A percentile compares a stretch with the other conserved stretches of the same genome.
Conservation (phyloP, 441 rosid species). For the Geranium incanum region DNA sequence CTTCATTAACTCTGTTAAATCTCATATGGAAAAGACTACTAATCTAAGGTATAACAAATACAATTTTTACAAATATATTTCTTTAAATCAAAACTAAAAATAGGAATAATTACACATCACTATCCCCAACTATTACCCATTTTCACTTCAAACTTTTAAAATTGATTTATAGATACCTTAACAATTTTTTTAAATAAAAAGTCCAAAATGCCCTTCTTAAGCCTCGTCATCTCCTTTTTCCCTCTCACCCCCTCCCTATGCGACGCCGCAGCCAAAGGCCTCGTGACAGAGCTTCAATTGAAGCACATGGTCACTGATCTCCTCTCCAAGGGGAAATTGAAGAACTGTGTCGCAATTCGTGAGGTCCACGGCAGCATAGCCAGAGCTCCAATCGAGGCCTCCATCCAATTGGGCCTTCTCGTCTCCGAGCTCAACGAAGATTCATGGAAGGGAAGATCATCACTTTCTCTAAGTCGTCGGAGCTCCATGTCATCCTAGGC, state of each 20-base stretch:
- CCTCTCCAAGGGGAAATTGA: constrained; percentile 33
- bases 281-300: constrained; percentile 44
- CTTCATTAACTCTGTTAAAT: no score
- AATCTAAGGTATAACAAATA: no score
- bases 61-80: no score
- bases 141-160: no score
- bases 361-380: constrained; percentile 48
- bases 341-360: constrained; percentile 43
- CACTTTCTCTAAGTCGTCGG: constrained; percentile 41
- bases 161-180: no score
- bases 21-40: no score
- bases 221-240: no score
- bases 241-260: constrained; percentile 21
- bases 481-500: constrained; percentile 37
- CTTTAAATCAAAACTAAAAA: no score
- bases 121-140: no score
- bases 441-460: constrained; percentile 39
- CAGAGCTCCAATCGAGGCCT: constrained; percentile 47
- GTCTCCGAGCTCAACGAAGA: constrained; percentile 30
- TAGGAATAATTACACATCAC: no score
- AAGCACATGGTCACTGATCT: constrained; percentile 41
- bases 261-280: constrained; percentile 25
- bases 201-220: no score
- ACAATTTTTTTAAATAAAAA: no score
- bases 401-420: constrained; percentile 48